Evolutionary conservation across 306 rosid genomes (phyloP), one percentile per base, ranked within the genome.

Genomic region (Inga laurina): DNA sequence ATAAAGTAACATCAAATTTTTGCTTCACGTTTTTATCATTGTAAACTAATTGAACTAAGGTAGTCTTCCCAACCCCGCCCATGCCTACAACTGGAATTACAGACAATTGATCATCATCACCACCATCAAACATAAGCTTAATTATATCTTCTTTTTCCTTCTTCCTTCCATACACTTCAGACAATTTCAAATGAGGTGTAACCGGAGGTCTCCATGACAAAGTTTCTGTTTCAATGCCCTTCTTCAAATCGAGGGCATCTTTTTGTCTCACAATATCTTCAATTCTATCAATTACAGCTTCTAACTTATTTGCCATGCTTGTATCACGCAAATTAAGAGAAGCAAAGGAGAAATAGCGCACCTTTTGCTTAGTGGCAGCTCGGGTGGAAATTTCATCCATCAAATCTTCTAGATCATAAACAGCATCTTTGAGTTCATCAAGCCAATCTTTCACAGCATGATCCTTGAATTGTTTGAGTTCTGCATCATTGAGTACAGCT

Each of bases 401-500:
- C 15, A 69, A 21, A 9, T 69, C 74, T 4, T 69, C 32, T 5
- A 39, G 8, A 12, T 69, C 49, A 41, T 41, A 69, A 39, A 41
- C 51, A 39, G 32, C 74, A 19, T 69, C 74, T 69, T 10, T 37
- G 41, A 37, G 41, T 37, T 37, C 41, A 37, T 37, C 41, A 37
- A 37, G 41, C 41, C 41, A 37, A 39, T 30, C 59, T 76, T 66
- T 84, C 70, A 68, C 79, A 0, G 37, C 59, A 2, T 13, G n/a
- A 37, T 49, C 10, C 9, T 0, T 14, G 0, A 81, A 5, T 44
- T 87, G 90, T 51, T 81, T 78, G n/a, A n/a, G n/a, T n/a, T n/a
- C n/a, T n/a, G n/a, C n/a, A n/a, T n/a, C n/a, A n/a, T n/a, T n/a
- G n/a, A n/a, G n/a, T n/a, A n/a, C n/a, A n/a, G n/a, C n/a, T n/a